A percentile compares a stretch with the other conserved stretches of the same genome.
Conservation (phyloP, 2,329 filamentous ascomycete genomes). For the Pseudogymnoascus sp. region DNA sequence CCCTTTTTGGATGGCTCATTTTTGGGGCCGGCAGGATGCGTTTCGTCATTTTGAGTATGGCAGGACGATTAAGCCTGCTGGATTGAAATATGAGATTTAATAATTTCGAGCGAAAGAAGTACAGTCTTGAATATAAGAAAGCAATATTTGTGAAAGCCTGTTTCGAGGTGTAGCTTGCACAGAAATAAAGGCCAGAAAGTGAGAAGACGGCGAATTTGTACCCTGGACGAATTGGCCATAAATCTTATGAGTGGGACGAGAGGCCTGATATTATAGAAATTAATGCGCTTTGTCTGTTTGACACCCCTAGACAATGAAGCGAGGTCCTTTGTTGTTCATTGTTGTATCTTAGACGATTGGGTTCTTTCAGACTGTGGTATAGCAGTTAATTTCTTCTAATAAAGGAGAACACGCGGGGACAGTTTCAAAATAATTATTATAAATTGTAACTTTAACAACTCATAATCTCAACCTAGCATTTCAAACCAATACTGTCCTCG, state of each 20-base stretch:
- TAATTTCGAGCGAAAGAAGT: not conserved
- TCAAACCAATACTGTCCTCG: no score
- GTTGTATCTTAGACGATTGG: no score
- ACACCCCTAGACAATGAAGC: not conserved
- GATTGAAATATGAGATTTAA: not conserved
- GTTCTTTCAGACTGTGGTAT: not conserved
- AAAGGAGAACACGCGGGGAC: not conserved
- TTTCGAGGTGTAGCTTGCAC: not conserved
- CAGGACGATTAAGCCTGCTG: not conserved
- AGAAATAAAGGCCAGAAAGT: not conserved
- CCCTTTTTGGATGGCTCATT: not conserved
- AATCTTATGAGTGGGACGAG: not conserved
- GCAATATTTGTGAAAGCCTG: not conserved
- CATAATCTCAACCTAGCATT: no score
- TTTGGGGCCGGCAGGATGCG: not conserved
- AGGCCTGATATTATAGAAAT: not conserved
- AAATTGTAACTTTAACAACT: no score
- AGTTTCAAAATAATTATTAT: no score
- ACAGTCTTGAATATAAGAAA: not conserved
- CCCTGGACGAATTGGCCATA: not conserved
- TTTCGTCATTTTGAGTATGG: not conserved
- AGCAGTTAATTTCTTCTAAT: not conserved
- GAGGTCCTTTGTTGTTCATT: not conserved
- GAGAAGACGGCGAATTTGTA: not conserved
- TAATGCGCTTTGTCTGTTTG: not conserved